phyloP scores from a whole-genome alignment of 176 grass and related monocot species.

The Phragmites australis region DNA sequence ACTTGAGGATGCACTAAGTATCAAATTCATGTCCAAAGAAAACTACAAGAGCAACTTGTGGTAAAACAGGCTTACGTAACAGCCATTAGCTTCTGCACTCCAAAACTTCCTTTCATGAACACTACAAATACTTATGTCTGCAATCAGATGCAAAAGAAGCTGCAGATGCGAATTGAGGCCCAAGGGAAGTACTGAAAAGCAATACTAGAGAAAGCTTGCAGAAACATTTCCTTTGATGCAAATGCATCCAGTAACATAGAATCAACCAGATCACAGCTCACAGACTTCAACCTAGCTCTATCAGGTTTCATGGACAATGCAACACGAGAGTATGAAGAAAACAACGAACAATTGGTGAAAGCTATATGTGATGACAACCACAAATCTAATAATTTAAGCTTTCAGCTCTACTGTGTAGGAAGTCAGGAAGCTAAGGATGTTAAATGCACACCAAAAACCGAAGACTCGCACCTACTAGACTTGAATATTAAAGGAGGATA shows the following conservation, averaged over 20 bases:
- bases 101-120: not conserved
- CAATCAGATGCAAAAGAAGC: constrained; percentile 87
- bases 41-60: constrained; percentile 76
- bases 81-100: not conserved
- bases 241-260: constrained; percentile 42
- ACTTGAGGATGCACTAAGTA: constrained; percentile 55
- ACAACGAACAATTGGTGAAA: constrained; percentile 33
- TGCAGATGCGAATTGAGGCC: constrained; percentile 88
- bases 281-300: constrained; percentile 55
- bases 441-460: constrained; percentile 43
- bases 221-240: constrained; percentile 44
- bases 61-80: constrained; percentile 34
- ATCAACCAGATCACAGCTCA: constrained; percentile 47
- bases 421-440: constrained; percentile 42
- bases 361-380: constrained; percentile 40
- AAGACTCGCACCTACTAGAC: constrained; percentile 53
- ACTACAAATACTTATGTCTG: constrained; percentile 1
- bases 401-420: constrained; percentile 42
- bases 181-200: constrained; percentile 90
- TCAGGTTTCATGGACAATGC: constrained; percentile 47
- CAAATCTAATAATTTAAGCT: constrained; percentile 44
- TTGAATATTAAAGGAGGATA: constrained; percentile 87
- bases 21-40: constrained; percentile 76
- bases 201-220: constrained; percentile 73
- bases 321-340: constrained; percentile 39